These are phyloP conservation scores for Barnettozyma hawaiiensis DNA, from an alignment of 1,139 yeast species.

Conservation along the genomic window DNA sequence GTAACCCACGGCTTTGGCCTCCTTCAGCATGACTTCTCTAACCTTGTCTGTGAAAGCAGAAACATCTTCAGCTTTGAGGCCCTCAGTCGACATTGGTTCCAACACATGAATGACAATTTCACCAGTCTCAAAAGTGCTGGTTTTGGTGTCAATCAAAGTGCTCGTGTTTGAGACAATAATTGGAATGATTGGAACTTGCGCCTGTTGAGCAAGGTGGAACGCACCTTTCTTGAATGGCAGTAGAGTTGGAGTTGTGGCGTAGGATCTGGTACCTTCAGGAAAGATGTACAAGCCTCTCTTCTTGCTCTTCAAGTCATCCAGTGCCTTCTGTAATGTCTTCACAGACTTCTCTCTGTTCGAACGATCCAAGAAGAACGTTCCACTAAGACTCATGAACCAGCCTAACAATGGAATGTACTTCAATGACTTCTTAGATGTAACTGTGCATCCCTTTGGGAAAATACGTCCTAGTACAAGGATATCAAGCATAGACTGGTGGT, in stretches of 20 bases:
- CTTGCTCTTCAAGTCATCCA: constrained; percentile 49
- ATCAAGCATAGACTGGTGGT: constrained; percentile 91
- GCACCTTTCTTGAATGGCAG: constrained; percentile 96
- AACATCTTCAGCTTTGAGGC: constrained; percentile 54
- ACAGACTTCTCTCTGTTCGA: constrained; percentile 73
- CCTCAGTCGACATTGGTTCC: constrained; percentile 58
- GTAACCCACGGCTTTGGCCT: constrained; percentile 37
- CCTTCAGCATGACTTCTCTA: constrained; percentile 36
- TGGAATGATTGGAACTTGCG: constrained; percentile 84
- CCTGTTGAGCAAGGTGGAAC: constrained; percentile 93
- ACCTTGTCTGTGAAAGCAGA: constrained; percentile 41
- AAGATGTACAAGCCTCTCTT: constrained; percentile 77
- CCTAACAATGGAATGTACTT: constrained; percentile 90
- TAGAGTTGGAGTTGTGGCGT: constrained; percentile 56
- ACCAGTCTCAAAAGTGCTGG: constrained; percentile 56
- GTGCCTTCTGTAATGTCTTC: constrained; percentile 64
- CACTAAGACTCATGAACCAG: constrained; percentile 91
- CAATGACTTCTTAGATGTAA: constrained; percentile 84
- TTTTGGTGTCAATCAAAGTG: constrained; percentile 55
- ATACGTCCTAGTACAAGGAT: constrained; percentile 70
- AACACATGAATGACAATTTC: constrained; percentile 60
- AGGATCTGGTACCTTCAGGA: constrained; percentile 96
- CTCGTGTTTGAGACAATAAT: constrained; percentile 83
- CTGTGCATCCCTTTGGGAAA: constrained; percentile 86
- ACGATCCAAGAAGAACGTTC: constrained; percentile 88